Evolutionary conservation across 202 grass and related monocot genomes (phyloP), one percentile per base, ranked within the genome.

Genomic region (Zizania palustris): DNA sequence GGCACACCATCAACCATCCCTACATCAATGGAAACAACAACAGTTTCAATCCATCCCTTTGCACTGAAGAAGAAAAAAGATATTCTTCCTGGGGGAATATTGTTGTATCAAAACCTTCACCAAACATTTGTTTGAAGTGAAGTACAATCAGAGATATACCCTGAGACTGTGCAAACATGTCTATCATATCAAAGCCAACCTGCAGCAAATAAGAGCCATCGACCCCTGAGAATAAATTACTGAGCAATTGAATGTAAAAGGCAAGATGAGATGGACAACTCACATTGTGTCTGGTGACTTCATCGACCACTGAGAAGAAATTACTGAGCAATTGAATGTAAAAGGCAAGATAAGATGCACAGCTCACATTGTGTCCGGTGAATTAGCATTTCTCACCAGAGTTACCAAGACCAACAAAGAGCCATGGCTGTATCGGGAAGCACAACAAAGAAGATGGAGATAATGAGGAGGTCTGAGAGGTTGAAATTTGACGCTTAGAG

Each of bases 121-220:
- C 91, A 63, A 95, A 92, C 18, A 89, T 74, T 73, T 89, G 87
- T 88, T 99, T 99, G 80, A 85, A 99, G 82, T 93, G 90, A 88
- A 84, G 56, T 20, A 75, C 79, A 11, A 71, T 81, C 71, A 99
- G 73, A 5, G 87, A 33, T 82, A 99, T 95, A 77, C 85, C 75
- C 57, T 87, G 80, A n/a, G 85, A 83, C 55, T 81, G 65, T 15
- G 96, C 87, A 82, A 95, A 99, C 21, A 83, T 85, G 73, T 99
- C 96, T 75, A 99, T 93, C 92, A 90, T 90, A 85, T 92, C 85
- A 74, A 95, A 99, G 37, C 96, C 96, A 85, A 90, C 96, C 96
- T 98, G 78, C 28, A 83, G 66, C 20, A 0, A 16, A 34, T 74
- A 68, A 40, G 14, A 33, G 1, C n/a, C n/a, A n/a, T n/a, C n/a